Evolutionary conservation across 2,329 filamentous ascomycete genomes (phyloP), one percentile per base, ranked within the genome.

Genomic region (Neofusicoccum kwambonambiense): DNA sequence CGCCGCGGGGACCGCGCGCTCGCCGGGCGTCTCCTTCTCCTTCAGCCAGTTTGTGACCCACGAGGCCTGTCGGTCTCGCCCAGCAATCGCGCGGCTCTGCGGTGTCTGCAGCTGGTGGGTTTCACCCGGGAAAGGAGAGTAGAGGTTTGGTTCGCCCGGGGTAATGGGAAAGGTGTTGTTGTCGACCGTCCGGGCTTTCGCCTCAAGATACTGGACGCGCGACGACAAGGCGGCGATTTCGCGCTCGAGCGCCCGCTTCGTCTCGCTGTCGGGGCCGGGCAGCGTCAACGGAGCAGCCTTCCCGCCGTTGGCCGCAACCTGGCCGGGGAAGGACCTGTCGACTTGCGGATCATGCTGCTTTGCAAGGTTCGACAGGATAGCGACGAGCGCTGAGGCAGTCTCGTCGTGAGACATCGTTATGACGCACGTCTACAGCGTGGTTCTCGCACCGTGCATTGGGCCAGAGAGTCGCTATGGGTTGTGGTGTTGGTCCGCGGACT

Each of bases 191-290:
- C 85, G 86, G 69, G 91, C 90, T 79, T 90, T 90, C 70, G 87
- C 87, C 82, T 98, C 93, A 70, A 98, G 87, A 69, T 89, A 87
- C 69, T 93, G 90, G 70, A 98, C 87, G 70, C 95, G 86, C 67
- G 88, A 81, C 66, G 89, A 86, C 68, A 98, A 86, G 64, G 91
- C 89, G 58, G 89, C 86, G 65, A 99, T 86, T 80, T 98, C 94
- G 66, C 85, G 84, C 80, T 98, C 93, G 67, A 98, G 86, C 37
- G 85, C 85, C 69, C 86, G 84, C 80, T 98, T 98, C 69, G 90
- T 90, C 41, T 87, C 79, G 50, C 86, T 90, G 66, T 92, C 86
- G 65, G 87, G 84, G 65, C 95, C 95, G 13, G 94, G 93, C 27
- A 98, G 84, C 68, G 84, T 85, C 73, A 94, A 83, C 69, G 85